Base-by-base conservation (phyloP, 306 rosid species). In the Lupinus albus region DNA sequence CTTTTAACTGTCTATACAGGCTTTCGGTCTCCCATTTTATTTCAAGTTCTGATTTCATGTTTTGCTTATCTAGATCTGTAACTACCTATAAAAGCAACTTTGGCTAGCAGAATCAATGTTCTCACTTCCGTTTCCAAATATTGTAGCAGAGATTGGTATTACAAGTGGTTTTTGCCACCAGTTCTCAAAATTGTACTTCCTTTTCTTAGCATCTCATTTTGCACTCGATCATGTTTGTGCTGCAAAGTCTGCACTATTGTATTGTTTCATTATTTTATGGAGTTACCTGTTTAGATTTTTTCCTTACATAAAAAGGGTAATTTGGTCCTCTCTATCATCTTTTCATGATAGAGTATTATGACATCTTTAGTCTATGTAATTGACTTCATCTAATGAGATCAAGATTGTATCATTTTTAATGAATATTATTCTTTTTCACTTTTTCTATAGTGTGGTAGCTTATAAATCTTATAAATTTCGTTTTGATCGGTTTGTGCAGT, bases 11-110 rank as follows among this genome's bases (percentile, higher is more conserved):
- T 11, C 6, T 32, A 38, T 9, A 18, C 33, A 57, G 68, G 21
- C 16, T 6, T 5, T 7, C 6, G n/a, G 17, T 1, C 15, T 5
- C 6, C 55, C 4, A 25, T 12, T 14, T 65, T 67, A 4, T 20
- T 73, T 68, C 30, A 51, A 68, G 60, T 68, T 76, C 84, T 79
- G 74, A 79, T 77, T 56, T 60, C 58, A 12, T 76, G 58, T 72
- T 83, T 79, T 83, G 67, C 78, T 83, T 83, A 67, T 79, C 55
- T 76, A 83, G 87, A 57, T 73, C 78, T 73, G 80, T 83, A 80
- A 83, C 57, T 10, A 56, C 51, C 76, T 53, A 50, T 44, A 68
- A 61, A 66, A 66, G 79, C 79, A 63, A 50, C 70, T 63, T 46
- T 69, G 71, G 74, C 74, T 62, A 70, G 70, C 78, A 52, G 77